A percentile compares a stretch with the other conserved stretches of the same genome.
Conservation (phyloP, 345 rosid species). For the Gossypium arboreum region DNA sequence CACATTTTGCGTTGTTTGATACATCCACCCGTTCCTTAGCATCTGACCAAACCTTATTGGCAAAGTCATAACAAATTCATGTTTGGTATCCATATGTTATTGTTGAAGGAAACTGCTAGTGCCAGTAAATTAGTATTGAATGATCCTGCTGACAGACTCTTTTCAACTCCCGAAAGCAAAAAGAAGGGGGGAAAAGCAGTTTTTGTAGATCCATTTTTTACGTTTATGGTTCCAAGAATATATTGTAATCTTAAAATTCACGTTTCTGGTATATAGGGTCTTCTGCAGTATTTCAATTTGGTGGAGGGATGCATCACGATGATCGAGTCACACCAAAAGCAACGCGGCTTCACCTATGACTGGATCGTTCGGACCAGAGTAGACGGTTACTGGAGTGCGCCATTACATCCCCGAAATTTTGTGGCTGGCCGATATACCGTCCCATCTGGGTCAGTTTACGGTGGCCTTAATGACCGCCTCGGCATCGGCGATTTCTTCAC, state of each 20-base stretch:
- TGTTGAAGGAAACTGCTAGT: not conserved
- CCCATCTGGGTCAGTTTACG: slow-evolving; percentile 82
- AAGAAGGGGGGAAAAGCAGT: too few relatives aligned
- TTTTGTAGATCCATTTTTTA: too few relatives aligned
- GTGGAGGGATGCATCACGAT: slow-evolving; percentile 77
- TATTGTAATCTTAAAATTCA: not conserved
- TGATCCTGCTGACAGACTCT: too few relatives aligned
- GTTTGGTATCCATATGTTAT: not conserved
- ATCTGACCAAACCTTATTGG: not conserved
- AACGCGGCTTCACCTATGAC: slow-evolving; percentile 57
- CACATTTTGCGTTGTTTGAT: not conserved
- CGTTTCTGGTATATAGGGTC: slow-evolving; percentile 45
- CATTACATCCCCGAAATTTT: slow-evolving; percentile 54
- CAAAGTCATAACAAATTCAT: not conserved
- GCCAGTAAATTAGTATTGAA: too few relatives aligned
- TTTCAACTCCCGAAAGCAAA: too few relatives aligned
- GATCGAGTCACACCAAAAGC: slow-evolving; percentile 55
- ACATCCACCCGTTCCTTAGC: not conserved
- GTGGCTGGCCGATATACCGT: slow-evolving; percentile 54
- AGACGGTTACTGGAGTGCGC: slow-evolving; percentile 81
- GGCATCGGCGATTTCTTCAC: slow-evolving; percentile 70
- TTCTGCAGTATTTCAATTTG: slow-evolving; percentile 72
- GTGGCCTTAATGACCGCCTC: slow-evolving; percentile 90
- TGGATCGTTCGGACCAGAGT: slow-evolving; percentile 96
- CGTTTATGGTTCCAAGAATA: not conserved